Conservation (phyloP, 176 grass and related monocot genomes). For the Rhipidocladum racemiflorum region DNA sequence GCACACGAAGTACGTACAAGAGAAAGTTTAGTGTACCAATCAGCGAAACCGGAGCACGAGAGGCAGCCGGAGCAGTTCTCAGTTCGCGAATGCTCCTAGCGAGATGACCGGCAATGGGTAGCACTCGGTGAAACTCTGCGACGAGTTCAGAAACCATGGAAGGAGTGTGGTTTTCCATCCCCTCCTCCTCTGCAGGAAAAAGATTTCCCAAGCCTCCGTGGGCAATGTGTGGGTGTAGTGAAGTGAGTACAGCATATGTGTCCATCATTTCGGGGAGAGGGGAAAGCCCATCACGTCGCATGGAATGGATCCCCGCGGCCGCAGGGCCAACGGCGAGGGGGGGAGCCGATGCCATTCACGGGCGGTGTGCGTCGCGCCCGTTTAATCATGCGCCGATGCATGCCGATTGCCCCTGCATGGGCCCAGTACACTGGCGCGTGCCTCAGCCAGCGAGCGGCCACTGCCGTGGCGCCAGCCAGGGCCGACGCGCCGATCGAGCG, state of each 20-base stretch:
- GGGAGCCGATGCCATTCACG: background rate
- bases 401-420: slow-evolving; percentile 11
- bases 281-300: slow-evolving; percentile 13
- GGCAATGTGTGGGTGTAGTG: background rate
- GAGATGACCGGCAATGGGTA: background rate
- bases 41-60: background rate
- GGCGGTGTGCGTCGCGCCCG: background rate
- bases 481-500: background rate
- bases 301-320: slow-evolving; percentile 21
- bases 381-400: slow-evolving; percentile 37
- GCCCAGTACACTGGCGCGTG: slow-evolving; percentile 6
- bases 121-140: background rate
- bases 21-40: background rate
- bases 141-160: background rate
- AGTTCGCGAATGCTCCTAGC: background rate
- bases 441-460: background rate
- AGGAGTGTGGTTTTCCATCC: background rate
- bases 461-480: background rate
- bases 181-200: background rate
- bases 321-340: background rate
- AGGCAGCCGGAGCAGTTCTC: background rate
- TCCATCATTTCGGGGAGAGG: slow-evolving; percentile 22
- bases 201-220: background rate
- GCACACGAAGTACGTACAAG: background rate
- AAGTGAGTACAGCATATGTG: background rate